phyloP scores from a whole-genome alignment of 2,329 filamentous ascomycete species.

The Claviceps sp. region DNA sequence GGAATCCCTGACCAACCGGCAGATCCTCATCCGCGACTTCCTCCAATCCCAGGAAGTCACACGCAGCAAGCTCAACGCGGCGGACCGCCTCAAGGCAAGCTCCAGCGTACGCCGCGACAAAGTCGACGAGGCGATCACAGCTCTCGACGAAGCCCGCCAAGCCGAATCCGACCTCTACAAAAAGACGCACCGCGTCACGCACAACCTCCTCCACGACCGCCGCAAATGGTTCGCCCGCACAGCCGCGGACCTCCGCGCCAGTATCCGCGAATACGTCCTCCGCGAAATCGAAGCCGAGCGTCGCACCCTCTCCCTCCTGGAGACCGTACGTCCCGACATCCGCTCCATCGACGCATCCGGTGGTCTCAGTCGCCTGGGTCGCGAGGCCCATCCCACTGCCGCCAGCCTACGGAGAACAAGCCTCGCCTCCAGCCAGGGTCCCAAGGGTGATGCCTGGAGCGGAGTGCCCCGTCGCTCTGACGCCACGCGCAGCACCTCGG shows the following conservation, averaged over 20 bases:
- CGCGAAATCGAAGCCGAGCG: conserved; percentile 93
- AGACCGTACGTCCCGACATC: conserved; percentile 85
- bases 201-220: conserved; percentile 78
- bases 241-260: conserved; percentile 65
- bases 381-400: conserved; percentile 67
- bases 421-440: conserved; percentile 79
- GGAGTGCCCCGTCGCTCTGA: conserved; percentile 77
- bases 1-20: conserved; percentile 92
- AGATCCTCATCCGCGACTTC: conserved; percentile 88
- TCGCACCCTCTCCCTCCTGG: conserved; percentile 80
- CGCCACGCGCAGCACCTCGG: conserved; percentile 64
- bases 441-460: conserved; percentile 97
- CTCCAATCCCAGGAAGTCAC: conserved; percentile 80
- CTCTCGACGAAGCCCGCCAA: conserved; percentile 74
- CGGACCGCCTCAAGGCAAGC: conserved; percentile 76
- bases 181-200: conserved; percentile 80
- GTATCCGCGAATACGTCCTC: conserved; percentile 82
- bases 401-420: conserved; percentile 52
- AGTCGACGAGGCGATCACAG: conserved; percentile 90
- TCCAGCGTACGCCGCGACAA: conserved; percentile 85
- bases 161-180: conserved; percentile 70
- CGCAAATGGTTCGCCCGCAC: conserved; percentile 85
- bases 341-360: conserved; percentile 84
- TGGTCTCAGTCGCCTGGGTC: conserved; percentile 75
- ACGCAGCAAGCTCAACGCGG: conserved; percentile 68